A percentile compares a stretch with the other conserved stretches of the same genome.
Evolutionary conservation across 768 basidiomycete genomes (phyloP).

Genomic region (Tulasnella sp.): DNA sequence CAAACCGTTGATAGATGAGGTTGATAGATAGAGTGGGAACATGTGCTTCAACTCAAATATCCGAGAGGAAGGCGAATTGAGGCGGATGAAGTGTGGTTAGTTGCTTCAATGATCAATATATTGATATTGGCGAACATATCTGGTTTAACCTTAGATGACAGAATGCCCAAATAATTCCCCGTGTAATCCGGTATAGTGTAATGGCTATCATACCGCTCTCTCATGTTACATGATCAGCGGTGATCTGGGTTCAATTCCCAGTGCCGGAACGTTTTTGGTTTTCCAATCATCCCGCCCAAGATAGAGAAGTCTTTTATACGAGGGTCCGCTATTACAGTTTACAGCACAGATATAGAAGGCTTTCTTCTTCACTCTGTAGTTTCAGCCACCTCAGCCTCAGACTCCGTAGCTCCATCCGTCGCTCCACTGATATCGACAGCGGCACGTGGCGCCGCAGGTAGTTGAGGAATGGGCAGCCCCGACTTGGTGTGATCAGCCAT

Average conservation of each 20-base stretch:
- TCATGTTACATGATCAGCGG: no score
- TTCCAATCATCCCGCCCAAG: no score
- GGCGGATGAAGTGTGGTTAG: background rate
- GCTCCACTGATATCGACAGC: background rate
- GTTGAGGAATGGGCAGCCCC: background rate
- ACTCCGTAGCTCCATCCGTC: background rate
- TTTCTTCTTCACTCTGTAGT: background rate
- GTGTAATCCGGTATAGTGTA: constrained; percentile 3
- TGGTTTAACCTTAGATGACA: no score
- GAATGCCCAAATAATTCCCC: no score
- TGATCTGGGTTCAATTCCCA: constrained; percentile 5
- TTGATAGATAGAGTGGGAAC: no score
- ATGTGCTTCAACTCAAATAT: no score
- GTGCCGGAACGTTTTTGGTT: background rate
- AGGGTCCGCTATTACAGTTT: no score
- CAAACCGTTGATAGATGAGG: no score
- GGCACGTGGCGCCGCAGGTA: background rate
- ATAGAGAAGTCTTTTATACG: no score
- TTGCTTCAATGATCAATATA: no score
- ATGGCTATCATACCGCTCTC: constrained; percentile 11
- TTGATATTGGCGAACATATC: no score
- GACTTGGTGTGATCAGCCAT: background rate
- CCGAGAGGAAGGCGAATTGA: background rate
- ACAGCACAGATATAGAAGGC: no score
- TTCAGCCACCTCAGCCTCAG: background rate